phyloP scores from a whole-genome alignment of 192 early-diverging fungal genomes.

The Phlyctochytrium arcticum region DNA sequence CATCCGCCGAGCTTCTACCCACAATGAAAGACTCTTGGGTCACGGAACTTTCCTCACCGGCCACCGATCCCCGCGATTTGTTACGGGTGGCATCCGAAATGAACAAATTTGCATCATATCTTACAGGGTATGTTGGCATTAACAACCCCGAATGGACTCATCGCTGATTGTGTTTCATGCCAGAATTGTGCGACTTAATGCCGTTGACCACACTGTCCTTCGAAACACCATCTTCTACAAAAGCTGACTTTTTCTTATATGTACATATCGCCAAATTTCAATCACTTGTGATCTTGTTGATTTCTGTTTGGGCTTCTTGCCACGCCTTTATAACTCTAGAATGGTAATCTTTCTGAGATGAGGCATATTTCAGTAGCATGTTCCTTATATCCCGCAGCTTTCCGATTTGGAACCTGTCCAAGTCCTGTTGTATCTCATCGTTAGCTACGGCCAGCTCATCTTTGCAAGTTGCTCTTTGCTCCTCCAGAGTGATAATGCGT shows the following conservation, averaged over 20 bases:
- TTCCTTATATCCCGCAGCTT: conserved; percentile 84
- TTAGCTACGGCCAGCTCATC: conserved; percentile 75
- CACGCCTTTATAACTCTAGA: conserved; percentile 26
- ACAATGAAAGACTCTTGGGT: conserved; percentile 54
- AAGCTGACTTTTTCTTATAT: not conserved
- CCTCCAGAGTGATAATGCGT: conserved; percentile 71
- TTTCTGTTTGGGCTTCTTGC: conserved; percentile 27
- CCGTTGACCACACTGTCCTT: conserved; percentile 14
- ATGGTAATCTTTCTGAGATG: conserved; percentile 34
- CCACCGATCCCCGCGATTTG: conserved; percentile 51
- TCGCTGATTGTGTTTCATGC: not conserved
- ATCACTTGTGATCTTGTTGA: conserved; percentile 16
- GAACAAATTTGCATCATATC: conserved; percentile 36
- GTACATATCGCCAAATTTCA: not conserved
- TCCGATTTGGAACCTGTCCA: conserved; percentile 92
- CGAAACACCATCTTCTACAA: conserved; percentile 18
- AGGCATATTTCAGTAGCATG: conserved; percentile 61
- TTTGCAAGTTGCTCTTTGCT: conserved; percentile 67
- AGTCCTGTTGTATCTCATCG: conserved; percentile 75
- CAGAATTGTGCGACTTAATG: conserved; percentile 14
- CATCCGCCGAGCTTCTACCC: no score
- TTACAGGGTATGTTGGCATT: conserved; percentile 10
- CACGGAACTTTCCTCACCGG: conserved; percentile 54
- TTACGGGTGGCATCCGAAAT: conserved; percentile 49
- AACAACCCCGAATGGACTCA: not conserved